These are phyloP conservation scores for Verticillium albo-atrum DNA, from an alignment of 2,329 filamentous ascomycete genomes.

Conservation along the genomic window DNA sequence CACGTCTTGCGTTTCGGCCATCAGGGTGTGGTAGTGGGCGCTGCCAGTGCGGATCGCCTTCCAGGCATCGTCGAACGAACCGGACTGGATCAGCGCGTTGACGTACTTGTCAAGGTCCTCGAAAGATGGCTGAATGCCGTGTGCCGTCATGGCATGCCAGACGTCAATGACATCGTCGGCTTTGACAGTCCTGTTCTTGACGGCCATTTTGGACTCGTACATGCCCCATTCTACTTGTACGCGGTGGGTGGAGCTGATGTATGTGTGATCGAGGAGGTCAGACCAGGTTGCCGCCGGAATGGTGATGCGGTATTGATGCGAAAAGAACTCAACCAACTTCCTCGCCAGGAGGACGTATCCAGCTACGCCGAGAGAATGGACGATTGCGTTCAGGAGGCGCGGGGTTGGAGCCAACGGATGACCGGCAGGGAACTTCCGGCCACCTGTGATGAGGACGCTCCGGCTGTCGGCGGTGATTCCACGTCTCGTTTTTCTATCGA, in stretches of 20 bases:
- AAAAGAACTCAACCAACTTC: slow-evolving; percentile 58
- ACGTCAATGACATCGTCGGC: slow-evolving; percentile 43
- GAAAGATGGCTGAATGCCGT: slow-evolving; percentile 52
- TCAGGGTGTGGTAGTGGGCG: slow-evolving; percentile 1
- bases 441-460: slow-evolving; percentile 21
- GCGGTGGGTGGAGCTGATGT: slow-evolving; percentile 43
- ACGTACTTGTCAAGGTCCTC: slow-evolving; percentile 46
- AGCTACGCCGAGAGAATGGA: slow-evolving; percentile 64
- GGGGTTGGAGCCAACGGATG: slow-evolving; percentile 55
- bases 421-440: slow-evolving; percentile 34
- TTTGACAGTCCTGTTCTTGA: slow-evolving; percentile 26
- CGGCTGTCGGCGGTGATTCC: slow-evolving; percentile 5
- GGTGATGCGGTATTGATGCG: slow-evolving; percentile 50
- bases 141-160: slow-evolving; percentile 56
- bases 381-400: slow-evolving; percentile 59
- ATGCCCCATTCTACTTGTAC: slow-evolving; percentile 27
- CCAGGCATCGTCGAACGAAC: slow-evolving; percentile 4
- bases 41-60: slow-evolving; percentile 2
- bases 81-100: slow-evolving; percentile 28
- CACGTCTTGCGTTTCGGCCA: slow-evolving; percentile 4
- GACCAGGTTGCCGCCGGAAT: slow-evolving; percentile 59
- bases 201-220: slow-evolving; percentile 16
- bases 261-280: slow-evolving; percentile 63
- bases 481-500: background rate
- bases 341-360: slow-evolving; percentile 56